Conservation (phyloP, 345 rosid species). For the Euphorbia peplus region DNA sequence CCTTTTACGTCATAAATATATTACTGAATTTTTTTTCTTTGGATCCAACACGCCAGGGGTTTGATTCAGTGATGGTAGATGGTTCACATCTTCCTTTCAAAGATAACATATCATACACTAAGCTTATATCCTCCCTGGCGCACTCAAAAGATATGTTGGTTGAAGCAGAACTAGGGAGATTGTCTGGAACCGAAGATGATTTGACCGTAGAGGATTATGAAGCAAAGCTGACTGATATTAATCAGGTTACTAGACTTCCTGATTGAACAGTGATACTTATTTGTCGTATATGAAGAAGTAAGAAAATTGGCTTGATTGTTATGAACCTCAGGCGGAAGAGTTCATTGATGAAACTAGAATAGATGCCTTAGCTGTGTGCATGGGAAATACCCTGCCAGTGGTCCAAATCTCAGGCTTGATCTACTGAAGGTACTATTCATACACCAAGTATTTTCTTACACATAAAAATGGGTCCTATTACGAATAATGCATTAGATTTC, state of each 20-base stretch:
- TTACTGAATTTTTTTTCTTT: slow-evolving; percentile 16
- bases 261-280: slow-evolving; percentile 14
- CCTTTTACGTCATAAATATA: slow-evolving; percentile 3
- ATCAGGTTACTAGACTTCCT: slow-evolving; percentile 49
- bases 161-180: slow-evolving; percentile 93
- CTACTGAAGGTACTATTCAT: slow-evolving; percentile 58
- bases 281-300: not conserved
- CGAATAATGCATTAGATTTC: slow-evolving; percentile 4
- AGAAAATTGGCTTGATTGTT: slow-evolving; percentile 10
- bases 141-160: slow-evolving; percentile 65
- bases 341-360: slow-evolving; percentile 77
- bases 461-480: not conserved
- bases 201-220: slow-evolving; percentile 91
- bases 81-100: slow-evolving; percentile 85
- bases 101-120: slow-evolving; percentile 74
- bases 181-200: slow-evolving; percentile 96
- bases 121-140: slow-evolving; percentile 61
- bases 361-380: slow-evolving; percentile 96
- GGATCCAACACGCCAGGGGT: slow-evolving; percentile 52
- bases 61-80: slow-evolving; percentile 92
- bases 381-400: slow-evolving; percentile 86
- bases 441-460: slow-evolving; percentile 2
- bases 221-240: slow-evolving; percentile 76
- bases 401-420: slow-evolving; percentile 84
- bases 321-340: slow-evolving; percentile 68